Conservation (phyloP, 2,329 filamentous ascomycete genomes). For the Fusarium miscanthi region DNA sequence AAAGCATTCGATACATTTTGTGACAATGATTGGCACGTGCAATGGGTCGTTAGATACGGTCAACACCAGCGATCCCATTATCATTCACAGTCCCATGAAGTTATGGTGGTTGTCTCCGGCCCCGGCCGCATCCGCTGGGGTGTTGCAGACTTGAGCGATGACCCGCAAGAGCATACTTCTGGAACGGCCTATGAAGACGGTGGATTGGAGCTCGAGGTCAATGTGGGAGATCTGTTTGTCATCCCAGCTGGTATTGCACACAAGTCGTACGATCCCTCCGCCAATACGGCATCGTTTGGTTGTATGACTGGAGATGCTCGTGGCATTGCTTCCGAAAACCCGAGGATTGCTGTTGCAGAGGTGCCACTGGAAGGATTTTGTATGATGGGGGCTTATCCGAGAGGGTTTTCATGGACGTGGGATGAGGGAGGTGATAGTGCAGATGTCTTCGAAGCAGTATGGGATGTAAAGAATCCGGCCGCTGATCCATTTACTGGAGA, state of each 20-base stretch:
- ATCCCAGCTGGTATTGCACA: constrained; percentile 17
- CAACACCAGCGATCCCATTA: constrained; percentile 18
- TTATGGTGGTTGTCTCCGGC: constrained; percentile 9
- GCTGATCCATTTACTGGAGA: constrained; percentile 11
- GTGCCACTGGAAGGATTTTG: constrained; percentile 12
- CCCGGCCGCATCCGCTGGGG: constrained; percentile 16
- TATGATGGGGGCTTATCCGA: constrained; percentile 20
- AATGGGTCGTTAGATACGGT: constrained; percentile 14
- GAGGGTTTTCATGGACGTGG: constrained; percentile 15
- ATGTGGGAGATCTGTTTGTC: constrained; percentile 14
- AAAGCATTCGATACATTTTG: constrained; percentile 6
- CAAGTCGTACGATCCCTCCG: constrained; percentile 5
- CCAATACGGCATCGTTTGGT: neutral
- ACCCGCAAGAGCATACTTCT: constrained; percentile 9
- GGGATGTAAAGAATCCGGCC: neutral
- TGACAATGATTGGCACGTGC: constrained; percentile 7
- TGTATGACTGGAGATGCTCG: constrained; percentile 19
- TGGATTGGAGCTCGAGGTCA: constrained; percentile 5
- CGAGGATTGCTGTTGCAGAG: neutral
- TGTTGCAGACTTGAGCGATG: constrained; percentile 9
- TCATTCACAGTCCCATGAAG: constrained; percentile 11
- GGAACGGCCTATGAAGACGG: constrained; percentile 7
- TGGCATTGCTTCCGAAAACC: neutral
- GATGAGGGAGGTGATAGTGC: constrained; percentile 16
- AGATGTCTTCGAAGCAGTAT: constrained; percentile 5